Percentiles rank a stretch among this genome's conserved stretches.
These are phyloP conservation scores for Syzygium grande DNA, from an alignment of 345 rosid species.

Conservation along the genomic window DNA sequence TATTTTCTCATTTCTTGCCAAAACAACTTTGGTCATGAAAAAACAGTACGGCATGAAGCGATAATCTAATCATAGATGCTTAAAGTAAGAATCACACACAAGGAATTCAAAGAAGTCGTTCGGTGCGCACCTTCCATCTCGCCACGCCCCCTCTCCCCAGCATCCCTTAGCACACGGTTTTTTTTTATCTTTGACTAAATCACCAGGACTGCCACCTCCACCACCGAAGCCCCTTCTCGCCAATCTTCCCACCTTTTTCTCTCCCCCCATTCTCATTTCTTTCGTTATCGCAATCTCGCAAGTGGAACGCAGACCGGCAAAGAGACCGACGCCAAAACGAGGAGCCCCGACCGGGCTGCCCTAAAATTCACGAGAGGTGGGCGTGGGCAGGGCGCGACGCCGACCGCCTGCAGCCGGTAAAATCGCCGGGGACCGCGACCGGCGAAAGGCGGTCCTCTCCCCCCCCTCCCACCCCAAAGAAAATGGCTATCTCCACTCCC, in stretches of 20 bases:
- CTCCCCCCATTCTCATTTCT: too few species aligned
- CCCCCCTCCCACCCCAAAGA: background rate
- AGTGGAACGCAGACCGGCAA: background rate
- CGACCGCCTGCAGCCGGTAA: conserved; percentile 6
- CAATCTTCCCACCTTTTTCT: background rate
- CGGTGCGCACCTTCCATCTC: background rate
- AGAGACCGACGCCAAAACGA: background rate
- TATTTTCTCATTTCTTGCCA: background rate
- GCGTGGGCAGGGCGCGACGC: background rate
- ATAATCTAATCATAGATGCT: background rate
- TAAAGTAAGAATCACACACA: background rate
- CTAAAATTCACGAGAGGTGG: background rate
- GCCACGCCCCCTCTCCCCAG: too few species aligned
- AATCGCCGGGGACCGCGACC: background rate
- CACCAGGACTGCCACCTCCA: background rate
- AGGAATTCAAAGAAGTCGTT: background rate
- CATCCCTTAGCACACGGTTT: too few species aligned
- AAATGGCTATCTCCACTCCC: conserved; percentile 1
- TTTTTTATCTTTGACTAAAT: background rate
- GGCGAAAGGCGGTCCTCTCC: background rate
- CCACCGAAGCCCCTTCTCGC: background rate
- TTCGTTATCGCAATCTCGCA: background rate
- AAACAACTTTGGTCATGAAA: background rate
- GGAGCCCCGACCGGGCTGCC: background rate
- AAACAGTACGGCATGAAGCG: background rate